phyloP scores from a whole-genome alignment of 139 green algal species.

The Chlamydomonas asymmetrica region DNA sequence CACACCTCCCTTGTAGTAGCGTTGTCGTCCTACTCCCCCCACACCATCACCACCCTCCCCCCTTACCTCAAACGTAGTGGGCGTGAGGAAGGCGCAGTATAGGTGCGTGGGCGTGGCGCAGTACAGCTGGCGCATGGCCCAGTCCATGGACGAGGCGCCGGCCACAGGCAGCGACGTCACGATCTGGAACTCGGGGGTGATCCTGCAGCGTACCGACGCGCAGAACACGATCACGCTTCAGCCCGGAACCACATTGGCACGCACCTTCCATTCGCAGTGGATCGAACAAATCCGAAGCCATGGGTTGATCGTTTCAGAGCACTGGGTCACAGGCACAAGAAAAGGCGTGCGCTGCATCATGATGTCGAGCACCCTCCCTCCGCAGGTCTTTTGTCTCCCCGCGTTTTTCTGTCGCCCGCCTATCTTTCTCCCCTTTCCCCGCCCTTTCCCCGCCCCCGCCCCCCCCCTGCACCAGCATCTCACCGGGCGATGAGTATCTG shows the following conservation, averaged over 20 bases:
- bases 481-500: constrained; percentile 49
- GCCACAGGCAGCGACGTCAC: constrained; percentile 42
- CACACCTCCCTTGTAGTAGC: no score
- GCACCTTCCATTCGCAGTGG: no score
- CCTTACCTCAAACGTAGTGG: constrained; percentile 6
- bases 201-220: constrained; percentile 4
- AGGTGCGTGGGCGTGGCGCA: constrained; percentile 44
- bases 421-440: no score
- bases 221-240: no score
- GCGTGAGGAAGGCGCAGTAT: constrained; percentile 35
- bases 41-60: neutral
- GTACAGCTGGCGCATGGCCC: constrained; percentile 54
- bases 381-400: no score
- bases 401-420: no score
- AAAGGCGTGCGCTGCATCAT: no score
- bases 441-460: neutral
- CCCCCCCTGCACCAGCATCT: neutral
- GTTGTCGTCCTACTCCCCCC: constrained; percentile 15
- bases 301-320: no score
- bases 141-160: constrained; percentile 35
- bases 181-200: constrained; percentile 22
- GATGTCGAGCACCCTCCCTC: no score
- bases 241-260: no score
- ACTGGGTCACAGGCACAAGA: no score
- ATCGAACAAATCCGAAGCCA: no score